Evolutionary conservation across 1,139 yeast genomes (phyloP).

Genomic region (Debaryomycetaceae sp.): DNA sequence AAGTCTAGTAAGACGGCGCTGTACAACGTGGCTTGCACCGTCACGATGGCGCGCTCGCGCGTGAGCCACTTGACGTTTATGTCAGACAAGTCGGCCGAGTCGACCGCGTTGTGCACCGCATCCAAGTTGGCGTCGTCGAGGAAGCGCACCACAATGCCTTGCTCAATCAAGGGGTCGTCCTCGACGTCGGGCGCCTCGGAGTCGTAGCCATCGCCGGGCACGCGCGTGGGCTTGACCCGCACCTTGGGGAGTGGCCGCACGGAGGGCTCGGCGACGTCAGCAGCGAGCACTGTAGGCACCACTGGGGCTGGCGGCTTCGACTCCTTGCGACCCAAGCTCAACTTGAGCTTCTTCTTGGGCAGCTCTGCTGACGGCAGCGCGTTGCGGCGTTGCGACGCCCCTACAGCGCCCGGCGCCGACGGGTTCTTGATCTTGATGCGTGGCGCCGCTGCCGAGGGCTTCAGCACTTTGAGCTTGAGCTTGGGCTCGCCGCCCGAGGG

Average conservation of each 20-base stretch:
- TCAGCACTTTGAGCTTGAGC: slow-evolving; percentile 22
- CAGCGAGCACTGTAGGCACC: slow-evolving; percentile 1
- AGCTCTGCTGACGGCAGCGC: slow-evolving; percentile 4
- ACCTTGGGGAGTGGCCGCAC: slow-evolving; percentile 50
- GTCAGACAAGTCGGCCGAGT: slow-evolving; percentile 73
- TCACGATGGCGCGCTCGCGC: slow-evolving; percentile 67
- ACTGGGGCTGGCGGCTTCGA: slow-evolving; percentile 1
- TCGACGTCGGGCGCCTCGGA: slow-evolving; percentile 96
- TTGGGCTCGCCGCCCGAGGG: slow-evolving; percentile 17
- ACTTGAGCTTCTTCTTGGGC: slow-evolving; percentile 9
- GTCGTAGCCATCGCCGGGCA: slow-evolving; percentile 95
- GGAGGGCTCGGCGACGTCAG: slow-evolving; percentile 5
- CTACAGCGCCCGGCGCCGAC: slow-evolving; percentile 8
- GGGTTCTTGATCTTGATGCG: slow-evolving; percentile 13
- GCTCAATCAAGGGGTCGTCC: slow-evolving; percentile 90
- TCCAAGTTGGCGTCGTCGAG: slow-evolving; percentile 77
- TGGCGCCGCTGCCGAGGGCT: slow-evolving; percentile 2
- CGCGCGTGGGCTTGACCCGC: slow-evolving; percentile 75
- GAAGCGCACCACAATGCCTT: slow-evolving; percentile 76
- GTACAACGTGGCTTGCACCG: slow-evolving; percentile 53
- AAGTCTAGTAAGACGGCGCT: slow-evolving; percentile 85
- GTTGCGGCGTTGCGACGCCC: too few relatives aligned
- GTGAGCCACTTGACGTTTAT: slow-evolving; percentile 80
- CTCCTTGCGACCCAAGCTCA: slow-evolving; percentile 3
- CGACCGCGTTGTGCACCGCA: slow-evolving; percentile 72